Percentiles rank a stretch among this genome's conserved stretches.
Conservation (phyloP, 805 yeast genomes). For the Dipodascopsis uninucleata region DNA sequence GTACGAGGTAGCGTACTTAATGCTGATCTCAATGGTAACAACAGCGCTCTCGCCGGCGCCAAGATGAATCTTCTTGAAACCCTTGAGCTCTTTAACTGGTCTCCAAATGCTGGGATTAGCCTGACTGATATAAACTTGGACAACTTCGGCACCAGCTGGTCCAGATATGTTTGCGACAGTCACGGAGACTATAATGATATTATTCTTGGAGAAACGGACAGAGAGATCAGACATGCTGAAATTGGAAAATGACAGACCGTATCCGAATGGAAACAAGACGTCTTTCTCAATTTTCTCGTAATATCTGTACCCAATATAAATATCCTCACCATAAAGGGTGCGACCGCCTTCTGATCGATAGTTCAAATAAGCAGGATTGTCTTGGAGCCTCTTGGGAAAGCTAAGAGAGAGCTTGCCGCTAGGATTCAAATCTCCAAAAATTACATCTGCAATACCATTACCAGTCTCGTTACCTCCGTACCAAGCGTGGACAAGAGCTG, state of each 20-base stretch:
- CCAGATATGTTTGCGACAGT: slow-evolving; percentile 31
- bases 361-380: slow-evolving; percentile 56
- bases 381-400: slow-evolving; percentile 50
- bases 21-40: slow-evolving; percentile 39
- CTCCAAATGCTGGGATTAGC: slow-evolving; percentile 43
- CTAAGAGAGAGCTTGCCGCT: slow-evolving; percentile 56
- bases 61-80: slow-evolving; percentile 49
- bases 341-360: slow-evolving; percentile 51
- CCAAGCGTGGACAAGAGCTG: slow-evolving; percentile 52
- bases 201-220: slow-evolving; percentile 44
- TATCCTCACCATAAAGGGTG: slow-evolving; percentile 61
- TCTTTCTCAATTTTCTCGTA: slow-evolving; percentile 50
- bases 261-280: slow-evolving; percentile 59
- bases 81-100: slow-evolving; percentile 60
- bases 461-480: slow-evolving; percentile 57
- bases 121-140: slow-evolving; percentile 49
- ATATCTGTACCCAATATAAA: slow-evolving; percentile 59
- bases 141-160: slow-evolving; percentile 51
- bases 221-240: slow-evolving; percentile 44
- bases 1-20: slow-evolving; percentile 53
- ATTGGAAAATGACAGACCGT: slow-evolving; percentile 57
- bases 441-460: slow-evolving; percentile 54
- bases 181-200: slow-evolving; percentile 10
- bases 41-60: slow-evolving; percentile 43
- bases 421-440: slow-evolving; percentile 59